phyloP scores from a whole-genome alignment of 2,329 filamentous ascomycete genomes.

The Reticulascus tulasneorum region DNA sequence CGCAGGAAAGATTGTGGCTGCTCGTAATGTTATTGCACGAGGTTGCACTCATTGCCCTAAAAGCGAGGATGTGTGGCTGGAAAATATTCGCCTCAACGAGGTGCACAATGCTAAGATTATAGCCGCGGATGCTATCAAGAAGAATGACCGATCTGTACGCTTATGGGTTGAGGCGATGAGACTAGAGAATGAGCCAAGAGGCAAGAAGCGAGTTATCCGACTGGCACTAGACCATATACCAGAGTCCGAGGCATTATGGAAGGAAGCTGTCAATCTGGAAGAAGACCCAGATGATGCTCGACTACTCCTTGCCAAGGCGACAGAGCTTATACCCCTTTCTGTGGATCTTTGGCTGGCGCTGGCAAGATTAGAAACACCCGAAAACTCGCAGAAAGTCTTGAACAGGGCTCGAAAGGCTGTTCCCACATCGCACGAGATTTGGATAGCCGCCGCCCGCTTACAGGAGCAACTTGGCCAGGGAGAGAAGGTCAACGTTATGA shows the following conservation, averaged over 20 bases:
- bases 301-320: conserved; percentile 87
- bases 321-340: conserved; percentile 88
- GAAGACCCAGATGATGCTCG: conserved; percentile 85
- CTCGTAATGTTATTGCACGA: conserved; percentile 80
- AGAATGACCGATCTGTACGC: conserved; percentile 81
- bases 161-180: conserved; percentile 97
- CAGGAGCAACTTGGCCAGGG: conserved; percentile 83
- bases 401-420: conserved; percentile 93
- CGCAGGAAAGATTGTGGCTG: conserved; percentile 86
- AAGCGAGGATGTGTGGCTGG: conserved; percentile 92
- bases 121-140: conserved; percentile 86
- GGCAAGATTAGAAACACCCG: conserved; percentile 80
- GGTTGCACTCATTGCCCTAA: conserved; percentile 90
- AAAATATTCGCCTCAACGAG: conserved; percentile 91
- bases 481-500: conserved; percentile 85
- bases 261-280: conserved; percentile 92
- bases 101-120: conserved; percentile 93
- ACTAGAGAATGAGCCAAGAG: conserved; percentile 74
- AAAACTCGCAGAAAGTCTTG: conserved; percentile 90
- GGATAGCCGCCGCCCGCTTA: conserved; percentile 88
- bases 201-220: conserved; percentile 88
- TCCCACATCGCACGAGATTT: conserved; percentile 90
- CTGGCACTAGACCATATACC: conserved; percentile 90
- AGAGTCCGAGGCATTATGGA: conserved; percentile 96
- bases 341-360: conserved; percentile 94